Evolutionary conservation across 2,329 filamentous ascomycete species (phyloP).

Genomic region (Fusarium acutatum): DNA sequence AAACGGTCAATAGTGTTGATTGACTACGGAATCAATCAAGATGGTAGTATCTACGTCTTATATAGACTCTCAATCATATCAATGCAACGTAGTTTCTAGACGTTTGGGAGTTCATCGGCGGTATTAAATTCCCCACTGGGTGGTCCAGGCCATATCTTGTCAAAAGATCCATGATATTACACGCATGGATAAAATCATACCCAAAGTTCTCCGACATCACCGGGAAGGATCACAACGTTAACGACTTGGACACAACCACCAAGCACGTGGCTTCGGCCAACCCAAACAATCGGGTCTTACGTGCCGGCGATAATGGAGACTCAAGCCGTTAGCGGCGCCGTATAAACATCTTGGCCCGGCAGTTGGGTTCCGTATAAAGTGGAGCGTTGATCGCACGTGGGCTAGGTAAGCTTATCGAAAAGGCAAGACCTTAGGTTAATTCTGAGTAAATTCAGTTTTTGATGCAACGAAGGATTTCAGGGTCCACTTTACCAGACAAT

Average conservation of each 20-base stretch:
- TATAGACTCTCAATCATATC: background rate
- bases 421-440: background rate
- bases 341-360: background rate
- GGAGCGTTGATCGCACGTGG: background rate
- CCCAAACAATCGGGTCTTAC: background rate
- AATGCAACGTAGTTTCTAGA: too few species aligned
- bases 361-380: background rate
- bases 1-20: background rate
- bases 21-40: accelerated
- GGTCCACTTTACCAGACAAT: background rate
- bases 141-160: background rate
- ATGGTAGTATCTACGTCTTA: background rate
- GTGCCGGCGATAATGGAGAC: background rate
- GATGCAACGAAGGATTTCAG: accelerated
- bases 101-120: background rate
- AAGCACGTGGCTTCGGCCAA: background rate
- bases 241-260: background rate
- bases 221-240: accelerated
- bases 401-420: background rate
- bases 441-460: accelerated
- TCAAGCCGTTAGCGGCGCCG: background rate
- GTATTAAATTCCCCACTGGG: too few species aligned
- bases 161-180: background rate
- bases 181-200: background rate
- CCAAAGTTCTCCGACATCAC: background rate